phyloP scores from a whole-genome alignment of 306 rosid species.

The Lablab purpureus region DNA sequence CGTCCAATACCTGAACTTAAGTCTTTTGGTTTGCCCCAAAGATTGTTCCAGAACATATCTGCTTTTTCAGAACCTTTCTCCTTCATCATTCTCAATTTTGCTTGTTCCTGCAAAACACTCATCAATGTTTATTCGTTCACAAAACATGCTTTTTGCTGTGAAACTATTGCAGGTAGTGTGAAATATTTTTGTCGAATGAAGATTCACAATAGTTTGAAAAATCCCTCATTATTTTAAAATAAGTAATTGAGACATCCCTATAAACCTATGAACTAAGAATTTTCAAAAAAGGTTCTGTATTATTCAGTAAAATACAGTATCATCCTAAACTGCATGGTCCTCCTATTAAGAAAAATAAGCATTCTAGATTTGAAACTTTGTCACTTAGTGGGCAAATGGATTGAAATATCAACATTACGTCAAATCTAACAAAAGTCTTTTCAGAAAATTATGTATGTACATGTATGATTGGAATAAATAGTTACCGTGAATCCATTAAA shows the following conservation, averaged over 20 bases:
- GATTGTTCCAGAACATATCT: conserved; percentile 75
- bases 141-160: neutral
- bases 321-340: neutral
- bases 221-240: conserved; percentile 11
- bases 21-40: conserved; percentile 75
- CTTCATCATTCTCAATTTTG: conserved; percentile 79
- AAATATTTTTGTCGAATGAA: too few species aligned
- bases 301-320: neutral
- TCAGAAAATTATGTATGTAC: conserved; percentile 17
- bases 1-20: conserved; percentile 65
- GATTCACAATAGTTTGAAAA: too few species aligned
- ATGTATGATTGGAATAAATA: neutral
- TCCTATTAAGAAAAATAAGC: neutral
- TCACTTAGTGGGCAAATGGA: neutral
- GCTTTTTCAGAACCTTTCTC: conserved; percentile 62
- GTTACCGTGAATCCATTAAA: neutral
- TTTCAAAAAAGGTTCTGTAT: neutral
- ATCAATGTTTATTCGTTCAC: neutral
- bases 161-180: too few species aligned
- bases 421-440: conserved; percentile 7
- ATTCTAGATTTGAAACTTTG: neutral
- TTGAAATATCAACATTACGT: neutral
- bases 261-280: neutral
- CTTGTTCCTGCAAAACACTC: conserved; percentile 65
- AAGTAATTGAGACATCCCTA: neutral